These are phyloP conservation scores for Byssoonygena ceratinophila DNA, from an alignment of 2,329 filamentous ascomycete species.

Conservation along the genomic window DNA sequence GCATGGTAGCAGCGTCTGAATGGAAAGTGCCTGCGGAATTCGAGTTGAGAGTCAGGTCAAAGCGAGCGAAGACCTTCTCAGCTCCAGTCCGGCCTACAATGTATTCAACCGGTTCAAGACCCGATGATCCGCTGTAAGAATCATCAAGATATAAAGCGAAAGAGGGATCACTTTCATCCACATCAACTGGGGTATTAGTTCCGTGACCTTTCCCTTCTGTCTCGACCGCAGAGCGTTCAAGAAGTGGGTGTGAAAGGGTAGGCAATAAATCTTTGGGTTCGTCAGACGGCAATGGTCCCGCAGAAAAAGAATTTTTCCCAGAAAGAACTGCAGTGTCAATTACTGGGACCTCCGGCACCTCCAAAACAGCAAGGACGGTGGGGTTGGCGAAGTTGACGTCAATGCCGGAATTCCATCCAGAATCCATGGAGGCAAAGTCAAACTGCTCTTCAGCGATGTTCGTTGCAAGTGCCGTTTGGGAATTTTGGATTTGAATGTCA, in stretches of 20 bases:
- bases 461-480: slow-evolving; percentile 61
- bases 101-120: slow-evolving; percentile 21
- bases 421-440: slow-evolving; percentile 59
- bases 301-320: slow-evolving; percentile 55
- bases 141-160: slow-evolving; percentile 43
- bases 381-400: slow-evolving; percentile 37
- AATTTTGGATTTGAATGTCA: slow-evolving; percentile 50
- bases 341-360: slow-evolving; percentile 55
- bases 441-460: slow-evolving; percentile 71
- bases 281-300: slow-evolving; percentile 37
- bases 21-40: not conserved
- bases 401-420: slow-evolving; percentile 38
- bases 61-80: slow-evolving; percentile 54
- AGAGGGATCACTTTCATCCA: slow-evolving; percentile 45
- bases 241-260: slow-evolving; percentile 34
- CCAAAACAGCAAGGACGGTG: slow-evolving; percentile 55
- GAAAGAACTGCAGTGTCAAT: slow-evolving; percentile 55
- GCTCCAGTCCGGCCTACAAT: slow-evolving; percentile 45
- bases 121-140: slow-evolving; percentile 38
- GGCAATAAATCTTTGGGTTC: slow-evolving; percentile 43
- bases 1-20: slow-evolving; percentile 19
- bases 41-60: slow-evolving; percentile 51
- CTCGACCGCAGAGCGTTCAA: slow-evolving; percentile 14
- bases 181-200: slow-evolving; percentile 35
- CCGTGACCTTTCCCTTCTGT: slow-evolving; percentile 18